Percentiles rank a stretch among this genome's conserved stretches.
Conservation (phyloP, 805 yeast species). For the Grigorovia humatica region DNA sequence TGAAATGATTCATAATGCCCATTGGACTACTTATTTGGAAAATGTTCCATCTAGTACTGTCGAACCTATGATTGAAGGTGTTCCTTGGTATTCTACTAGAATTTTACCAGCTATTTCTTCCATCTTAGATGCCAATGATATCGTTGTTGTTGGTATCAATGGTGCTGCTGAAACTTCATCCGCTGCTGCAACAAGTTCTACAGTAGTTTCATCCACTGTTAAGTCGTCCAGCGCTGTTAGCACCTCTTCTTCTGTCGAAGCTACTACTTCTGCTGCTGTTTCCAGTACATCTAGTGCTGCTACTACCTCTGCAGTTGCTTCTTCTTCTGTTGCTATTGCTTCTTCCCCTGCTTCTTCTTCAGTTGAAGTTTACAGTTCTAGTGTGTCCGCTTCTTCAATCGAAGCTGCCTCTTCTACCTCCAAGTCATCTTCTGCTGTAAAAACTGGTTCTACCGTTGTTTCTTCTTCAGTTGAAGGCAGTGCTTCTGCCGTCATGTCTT, state of each 20-base stretch:
- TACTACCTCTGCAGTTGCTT: not conserved
- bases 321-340: not conserved
- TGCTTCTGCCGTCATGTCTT: no score
- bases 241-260: not conserved
- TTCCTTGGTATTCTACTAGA: constrained; percentile 4
- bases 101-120: constrained; percentile 1
- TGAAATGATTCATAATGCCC: constrained; percentile 13
- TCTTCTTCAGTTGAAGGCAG: no score
- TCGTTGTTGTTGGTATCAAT: not conserved
- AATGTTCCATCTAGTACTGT: constrained; percentile 16
- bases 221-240: not conserved
- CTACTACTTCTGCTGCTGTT: not conserved
- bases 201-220: not conserved
- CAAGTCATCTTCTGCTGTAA: not conserved
- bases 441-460: no score
- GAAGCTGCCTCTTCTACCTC: not conserved
- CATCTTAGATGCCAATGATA: not conserved
- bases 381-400: not conserved
- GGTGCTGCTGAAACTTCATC: not conserved
- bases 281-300: not conserved
- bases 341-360: not conserved
- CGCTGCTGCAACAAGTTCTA: not conserved
- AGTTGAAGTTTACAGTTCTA: no score
- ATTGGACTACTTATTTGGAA: constrained; percentile 23
- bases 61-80: constrained; percentile 1